phyloP scores from a whole-genome alignment of 139 green algal species.

The Tetraselmis chui region DNA sequence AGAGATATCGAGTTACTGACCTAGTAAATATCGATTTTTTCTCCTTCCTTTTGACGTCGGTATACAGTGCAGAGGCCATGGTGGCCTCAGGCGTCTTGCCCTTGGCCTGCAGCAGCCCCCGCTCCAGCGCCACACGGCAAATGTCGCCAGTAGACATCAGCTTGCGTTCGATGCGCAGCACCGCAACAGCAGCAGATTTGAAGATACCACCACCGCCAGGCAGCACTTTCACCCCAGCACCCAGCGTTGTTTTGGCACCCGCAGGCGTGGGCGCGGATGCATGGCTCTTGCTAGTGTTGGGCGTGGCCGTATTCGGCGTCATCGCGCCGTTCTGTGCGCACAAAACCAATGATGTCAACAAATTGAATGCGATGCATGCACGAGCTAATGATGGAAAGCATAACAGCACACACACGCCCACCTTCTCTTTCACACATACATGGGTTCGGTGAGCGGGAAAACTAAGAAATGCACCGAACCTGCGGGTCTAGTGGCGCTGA shows the following conservation, averaged over 20 bases:
- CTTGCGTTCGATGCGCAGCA: conserved; percentile 54
- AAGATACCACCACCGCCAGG: conserved; percentile 61
- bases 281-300: background rate
- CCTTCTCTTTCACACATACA: too few relatives aligned
- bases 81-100: conserved; percentile 80
- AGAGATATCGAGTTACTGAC: too few relatives aligned
- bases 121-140: conserved; percentile 42
- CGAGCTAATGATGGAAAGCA: background rate
- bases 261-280: background rate
- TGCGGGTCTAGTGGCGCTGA: background rate
- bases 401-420: too few relatives aligned
- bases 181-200: conserved; percentile 63
- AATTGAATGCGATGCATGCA: background rate
- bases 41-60: conserved; percentile 72
- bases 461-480: background rate
- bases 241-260: background rate
- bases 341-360: background rate
- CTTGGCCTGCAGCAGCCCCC: conserved; percentile 53
- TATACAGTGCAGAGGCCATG: conserved; percentile 80
- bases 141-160: conserved; percentile 71
- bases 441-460: background rate
- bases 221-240: background rate
- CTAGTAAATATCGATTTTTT: conserved; percentile 58
- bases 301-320: background rate
- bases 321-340: background rate